Evolutionary conservation across 176 grass and related monocot genomes (phyloP).

Genomic region (Leersia perrieri): DNA sequence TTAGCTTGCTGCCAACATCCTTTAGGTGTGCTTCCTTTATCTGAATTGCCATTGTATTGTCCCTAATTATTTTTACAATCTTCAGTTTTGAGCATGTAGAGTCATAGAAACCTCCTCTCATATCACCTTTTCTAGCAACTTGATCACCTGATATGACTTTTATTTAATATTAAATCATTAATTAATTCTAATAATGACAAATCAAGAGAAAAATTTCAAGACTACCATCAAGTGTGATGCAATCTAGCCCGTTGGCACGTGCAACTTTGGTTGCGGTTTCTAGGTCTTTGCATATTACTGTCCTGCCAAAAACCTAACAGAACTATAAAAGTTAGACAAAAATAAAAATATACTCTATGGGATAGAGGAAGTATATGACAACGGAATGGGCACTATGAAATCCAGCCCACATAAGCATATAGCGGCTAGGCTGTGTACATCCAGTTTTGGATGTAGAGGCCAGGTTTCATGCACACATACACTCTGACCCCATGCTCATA

Average conservation of each 20-base stretch:
- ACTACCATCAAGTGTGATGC: conserved; percentile 93
- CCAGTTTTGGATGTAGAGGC: no score
- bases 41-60: conserved; percentile 68
- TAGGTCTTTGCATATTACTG: conserved; percentile 92
- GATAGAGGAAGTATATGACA: no score
- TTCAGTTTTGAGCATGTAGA: conserved; percentile 90
- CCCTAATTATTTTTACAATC: conserved; percentile 80
- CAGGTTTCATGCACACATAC: neutral
- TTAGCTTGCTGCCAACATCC: conserved; percentile 62
- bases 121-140: conserved; percentile 93
- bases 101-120: conserved; percentile 98
- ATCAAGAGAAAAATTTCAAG: neutral
- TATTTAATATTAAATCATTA: conserved; percentile 34
- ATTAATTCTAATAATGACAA: conserved; percentile 15
- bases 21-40: conserved; percentile 70
- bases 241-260: conserved; percentile 78
- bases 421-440: no score
- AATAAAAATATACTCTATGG: no score
- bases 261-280: conserved; percentile 90
- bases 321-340: conserved; percentile 36
- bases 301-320: conserved; percentile 93
- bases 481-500: neutral
- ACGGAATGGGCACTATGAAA: conserved; percentile 1
- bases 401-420: conserved; percentile 9
- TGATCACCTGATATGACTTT: conserved; percentile 77